A percentile compares a stretch with the other conserved stretches of the same genome.
Conservation (phyloP, 1,284 basidiomycete species). For the Peniophora sp. region DNA sequence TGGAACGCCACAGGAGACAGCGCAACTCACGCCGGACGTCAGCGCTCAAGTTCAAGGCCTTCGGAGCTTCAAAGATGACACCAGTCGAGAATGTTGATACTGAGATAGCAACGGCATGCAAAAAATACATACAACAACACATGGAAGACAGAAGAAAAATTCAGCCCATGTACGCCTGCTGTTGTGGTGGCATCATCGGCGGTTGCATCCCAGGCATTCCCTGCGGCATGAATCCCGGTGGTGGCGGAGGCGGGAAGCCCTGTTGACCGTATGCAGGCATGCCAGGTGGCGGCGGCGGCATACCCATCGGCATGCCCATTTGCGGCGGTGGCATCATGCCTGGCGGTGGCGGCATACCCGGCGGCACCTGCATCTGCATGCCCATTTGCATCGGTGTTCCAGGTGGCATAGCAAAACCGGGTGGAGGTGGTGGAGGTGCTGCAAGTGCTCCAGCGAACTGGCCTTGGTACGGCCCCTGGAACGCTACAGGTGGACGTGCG, state of each 20-base stretch:
- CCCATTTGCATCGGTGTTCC: conserved; percentile 31
- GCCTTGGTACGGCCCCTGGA: conserved; percentile 72
- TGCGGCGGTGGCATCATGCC: conserved; percentile 31
- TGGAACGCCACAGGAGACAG: too few relatives aligned
- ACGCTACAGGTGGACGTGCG: conserved; percentile 50
- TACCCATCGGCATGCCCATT: conserved; percentile 13
- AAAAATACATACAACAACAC: neutral
- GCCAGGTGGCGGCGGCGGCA: conserved; percentile 32
- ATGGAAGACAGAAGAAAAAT: neutral
- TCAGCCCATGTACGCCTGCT: conserved; percentile 10
- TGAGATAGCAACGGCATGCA: too few relatives aligned
- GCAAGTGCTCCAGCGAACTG: conserved; percentile 82
- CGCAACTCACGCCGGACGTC: too few relatives aligned
- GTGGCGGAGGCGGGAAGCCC: conserved; percentile 51
- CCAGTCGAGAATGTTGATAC: too few relatives aligned
- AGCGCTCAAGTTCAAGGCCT: too few relatives aligned
- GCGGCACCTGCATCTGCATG: conserved; percentile 24
- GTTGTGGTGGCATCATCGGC: conserved; percentile 18
- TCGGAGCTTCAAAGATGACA: too few relatives aligned
- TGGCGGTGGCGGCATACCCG: conserved; percentile 30
- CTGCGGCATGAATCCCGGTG: conserved; percentile 44
- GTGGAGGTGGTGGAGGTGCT: conserved; percentile 53
- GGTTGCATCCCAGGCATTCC: conserved; percentile 28
- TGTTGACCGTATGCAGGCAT: conserved; percentile 39
- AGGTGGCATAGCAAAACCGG: conserved; percentile 49